Percentiles rank a stretch among this genome's conserved stretches.
Evolutionary conservation across 345 rosid genomes (phyloP).

Genomic region (Erodium maritimum): DNA sequence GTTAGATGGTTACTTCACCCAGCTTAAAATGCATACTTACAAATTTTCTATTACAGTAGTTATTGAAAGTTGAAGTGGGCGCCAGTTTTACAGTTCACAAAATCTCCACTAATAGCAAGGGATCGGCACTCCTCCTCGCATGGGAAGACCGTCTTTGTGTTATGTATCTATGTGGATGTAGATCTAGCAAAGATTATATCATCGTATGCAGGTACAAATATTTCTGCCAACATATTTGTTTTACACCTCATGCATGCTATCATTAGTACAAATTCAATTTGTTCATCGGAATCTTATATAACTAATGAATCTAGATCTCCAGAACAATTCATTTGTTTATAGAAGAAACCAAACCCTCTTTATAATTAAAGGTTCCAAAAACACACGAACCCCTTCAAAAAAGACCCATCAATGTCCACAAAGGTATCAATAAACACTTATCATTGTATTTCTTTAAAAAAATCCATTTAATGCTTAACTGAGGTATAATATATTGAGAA

Average conservation of each 20-base stretch:
- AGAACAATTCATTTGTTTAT: too few species aligned
- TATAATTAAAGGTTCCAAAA: too few species aligned
- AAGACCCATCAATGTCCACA: too few species aligned
- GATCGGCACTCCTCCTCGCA: conserved; percentile 60
- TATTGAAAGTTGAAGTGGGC: conserved; percentile 47
- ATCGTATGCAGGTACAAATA: conserved; percentile 61
- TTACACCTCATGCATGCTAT: background rate
- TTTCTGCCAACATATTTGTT: background rate
- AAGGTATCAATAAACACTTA: too few species aligned
- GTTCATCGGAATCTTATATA: too few species aligned
- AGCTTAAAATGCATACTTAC: background rate
- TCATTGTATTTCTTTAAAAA: too few species aligned
- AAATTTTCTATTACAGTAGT: conserved; percentile 22
- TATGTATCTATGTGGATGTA: conserved; percentile 68
- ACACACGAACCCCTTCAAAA: too few species aligned
- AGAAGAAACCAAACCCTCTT: too few species aligned
- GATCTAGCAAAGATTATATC: conserved; percentile 35
- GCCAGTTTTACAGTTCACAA: conserved; percentile 41
- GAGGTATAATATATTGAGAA: too few species aligned
- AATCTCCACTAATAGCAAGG: conserved; percentile 67
- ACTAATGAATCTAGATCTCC: too few species aligned
- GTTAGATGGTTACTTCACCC: background rate
- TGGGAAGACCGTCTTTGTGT: conserved; percentile 59
- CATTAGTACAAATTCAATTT: too few species aligned
- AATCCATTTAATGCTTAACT: too few species aligned